A percentile compares a stretch with the other conserved stretches of the same genome.
Conservation (phyloP, 2,329 filamentous ascomycete species). For the Teratosphaeria viscida region DNA sequence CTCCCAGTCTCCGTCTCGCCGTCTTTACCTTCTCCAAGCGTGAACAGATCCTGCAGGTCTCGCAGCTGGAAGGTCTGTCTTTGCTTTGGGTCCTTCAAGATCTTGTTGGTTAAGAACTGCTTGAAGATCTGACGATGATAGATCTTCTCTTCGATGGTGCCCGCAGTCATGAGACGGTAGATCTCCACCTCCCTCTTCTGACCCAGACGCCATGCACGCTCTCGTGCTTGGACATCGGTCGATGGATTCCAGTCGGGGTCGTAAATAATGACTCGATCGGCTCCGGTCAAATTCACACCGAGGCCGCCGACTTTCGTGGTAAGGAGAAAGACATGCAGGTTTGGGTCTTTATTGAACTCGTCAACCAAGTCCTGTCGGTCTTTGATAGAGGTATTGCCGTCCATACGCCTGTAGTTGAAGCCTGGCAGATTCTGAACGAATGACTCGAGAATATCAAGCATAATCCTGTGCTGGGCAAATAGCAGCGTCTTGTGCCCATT, state of each 20-base stretch:
- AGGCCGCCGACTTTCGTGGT: conserved; percentile 93
- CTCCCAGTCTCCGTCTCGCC: conserved; percentile 72
- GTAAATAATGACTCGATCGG: conserved; percentile 93
- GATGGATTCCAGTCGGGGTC: conserved; percentile 99
- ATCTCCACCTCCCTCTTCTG: conserved; percentile 94
- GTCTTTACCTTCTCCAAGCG: conserved; percentile 52
- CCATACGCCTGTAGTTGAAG: conserved; percentile 80
- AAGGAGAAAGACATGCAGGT: conserved; percentile 78
- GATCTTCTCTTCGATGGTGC: conserved; percentile 98
- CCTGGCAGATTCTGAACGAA: conserved; percentile 59
- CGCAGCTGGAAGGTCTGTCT: conserved; percentile 81
- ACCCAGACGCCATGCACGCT: conserved; percentile 88
- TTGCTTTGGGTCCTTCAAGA: conserved; percentile 87
- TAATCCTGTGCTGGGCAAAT: conserved; percentile 87
- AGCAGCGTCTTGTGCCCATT: conserved; percentile 90
- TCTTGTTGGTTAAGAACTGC: conserved; percentile 93
- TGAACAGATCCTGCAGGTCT: conserved; percentile 88
- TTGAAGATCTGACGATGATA: conserved; percentile 99
- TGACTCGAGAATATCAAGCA: conserved; percentile 86
- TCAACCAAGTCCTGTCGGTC: conserved; percentile 84
- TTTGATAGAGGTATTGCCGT: conserved; percentile 82
- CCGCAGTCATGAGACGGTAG: conserved; percentile 94
- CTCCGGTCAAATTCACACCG: conserved; percentile 88
- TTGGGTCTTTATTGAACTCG: conserved; percentile 73
- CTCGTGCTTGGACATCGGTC: conserved; percentile 87